A percentile compares a stretch with the other conserved stretches of the same genome.
phyloP scores from a whole-genome alignment of 768 basidiomycete species.

The Hypholoma sublateritium region DNA sequence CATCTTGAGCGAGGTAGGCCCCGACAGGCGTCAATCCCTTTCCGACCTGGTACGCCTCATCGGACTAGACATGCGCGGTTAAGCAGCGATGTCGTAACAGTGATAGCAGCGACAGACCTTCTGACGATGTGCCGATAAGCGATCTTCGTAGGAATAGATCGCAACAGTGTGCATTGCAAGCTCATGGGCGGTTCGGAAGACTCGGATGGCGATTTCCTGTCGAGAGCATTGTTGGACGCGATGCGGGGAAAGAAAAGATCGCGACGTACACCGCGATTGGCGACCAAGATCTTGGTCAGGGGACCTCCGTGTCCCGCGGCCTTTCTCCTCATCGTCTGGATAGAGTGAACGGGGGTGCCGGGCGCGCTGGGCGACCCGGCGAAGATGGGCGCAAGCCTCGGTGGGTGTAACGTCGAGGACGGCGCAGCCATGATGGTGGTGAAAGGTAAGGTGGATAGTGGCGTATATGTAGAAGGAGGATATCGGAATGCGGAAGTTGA shows the following conservation, averaged over 20 bases:
- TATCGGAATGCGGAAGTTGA: conserved; percentile 11
- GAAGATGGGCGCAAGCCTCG: conserved; percentile 72
- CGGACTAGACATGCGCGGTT: conserved; percentile 64
- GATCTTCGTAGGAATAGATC: conserved; percentile 97
- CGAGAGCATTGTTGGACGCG: conserved; percentile 10
- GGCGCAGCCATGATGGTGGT: conserved; percentile 41
- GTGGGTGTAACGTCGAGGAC: conserved; percentile 58
- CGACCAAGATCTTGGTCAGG: conserved; percentile 88
- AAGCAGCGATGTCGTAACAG: neutral
- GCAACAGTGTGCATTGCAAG: conserved; percentile 99
- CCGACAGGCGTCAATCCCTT: conserved; percentile 95
- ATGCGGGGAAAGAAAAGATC: conserved; percentile 8
- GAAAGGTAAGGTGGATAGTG: conserved; percentile 1
- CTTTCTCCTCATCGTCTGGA: conserved; percentile 89
- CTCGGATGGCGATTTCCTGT: conserved; percentile 98
- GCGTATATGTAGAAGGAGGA: conserved; percentile 8
- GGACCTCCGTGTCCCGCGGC: conserved; percentile 89
- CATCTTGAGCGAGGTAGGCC: conserved; percentile 96
- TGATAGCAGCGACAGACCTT: conserved; percentile 58
- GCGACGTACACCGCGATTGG: conserved; percentile 80
- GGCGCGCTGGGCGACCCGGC: conserved; percentile 74
- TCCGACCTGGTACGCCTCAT: conserved; percentile 98
- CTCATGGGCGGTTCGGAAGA: conserved; percentile 98
- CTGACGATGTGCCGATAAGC: conserved; percentile 95
- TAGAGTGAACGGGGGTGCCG: conserved; percentile 85